Conservation (phyloP, 2,329 filamentous ascomycete genomes). For the Hypoxylon sp. region DNA sequence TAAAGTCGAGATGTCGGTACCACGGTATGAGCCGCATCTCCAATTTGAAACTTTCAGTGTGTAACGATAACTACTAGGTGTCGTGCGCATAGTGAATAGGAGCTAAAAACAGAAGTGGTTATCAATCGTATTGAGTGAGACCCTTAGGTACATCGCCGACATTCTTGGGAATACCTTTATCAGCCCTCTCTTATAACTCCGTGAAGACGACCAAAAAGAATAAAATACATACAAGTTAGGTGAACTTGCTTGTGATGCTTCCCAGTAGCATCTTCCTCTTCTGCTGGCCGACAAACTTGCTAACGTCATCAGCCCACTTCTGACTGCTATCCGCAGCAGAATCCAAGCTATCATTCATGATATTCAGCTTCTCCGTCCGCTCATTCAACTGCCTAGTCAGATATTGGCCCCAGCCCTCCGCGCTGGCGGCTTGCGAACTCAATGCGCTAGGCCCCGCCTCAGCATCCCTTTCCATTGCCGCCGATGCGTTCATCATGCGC, state of each 20-base stretch:
- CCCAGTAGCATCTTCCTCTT: slow-evolving; percentile 88
- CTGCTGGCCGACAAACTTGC: slow-evolving; percentile 87
- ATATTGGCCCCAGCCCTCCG: slow-evolving; percentile 82
- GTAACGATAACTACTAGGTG: background rate
- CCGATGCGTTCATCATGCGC: slow-evolving; percentile 85
- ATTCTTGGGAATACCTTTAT: slow-evolving; percentile 35
- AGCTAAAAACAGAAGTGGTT: background rate
- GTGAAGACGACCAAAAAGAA: background rate
- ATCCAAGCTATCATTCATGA: slow-evolving; percentile 89
- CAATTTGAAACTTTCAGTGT: background rate
- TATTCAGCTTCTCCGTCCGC: slow-evolving; percentile 86
- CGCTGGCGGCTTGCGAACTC: slow-evolving; percentile 53
- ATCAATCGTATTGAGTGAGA: slow-evolving; percentile 19
- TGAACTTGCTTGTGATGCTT: slow-evolving; percentile 73
- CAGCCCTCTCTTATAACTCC: slow-evolving; percentile 33
- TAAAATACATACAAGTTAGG: slow-evolving; percentile 35
- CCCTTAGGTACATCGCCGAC: slow-evolving; percentile 19
- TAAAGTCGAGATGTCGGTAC: slow-evolving; percentile 31
- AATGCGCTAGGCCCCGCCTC: slow-evolving; percentile 54
- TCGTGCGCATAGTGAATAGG: background rate
- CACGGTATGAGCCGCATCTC: slow-evolving; percentile 21
- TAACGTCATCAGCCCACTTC: slow-evolving; percentile 89
- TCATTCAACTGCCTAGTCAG: slow-evolving; percentile 90
- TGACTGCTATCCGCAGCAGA: slow-evolving; percentile 83
- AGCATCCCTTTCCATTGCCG: slow-evolving; percentile 77